Base-by-base conservation (phyloP, 176 grass and related monocot genomes). In the Phyllostachys edulis region DNA sequence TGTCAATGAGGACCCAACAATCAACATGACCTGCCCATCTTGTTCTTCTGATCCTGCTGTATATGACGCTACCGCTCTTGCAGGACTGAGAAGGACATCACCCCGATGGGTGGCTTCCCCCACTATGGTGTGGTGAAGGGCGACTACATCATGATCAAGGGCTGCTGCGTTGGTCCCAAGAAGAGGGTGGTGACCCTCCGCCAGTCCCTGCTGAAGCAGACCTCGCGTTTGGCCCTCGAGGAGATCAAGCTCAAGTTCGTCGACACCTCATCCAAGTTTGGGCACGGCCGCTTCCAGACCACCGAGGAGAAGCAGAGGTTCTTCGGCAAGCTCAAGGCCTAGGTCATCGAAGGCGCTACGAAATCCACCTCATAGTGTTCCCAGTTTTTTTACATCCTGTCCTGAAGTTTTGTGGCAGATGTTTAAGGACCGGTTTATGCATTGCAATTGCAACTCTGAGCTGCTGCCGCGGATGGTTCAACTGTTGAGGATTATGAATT, bases 1-100 rank as follows among this genome's bases (percentile, higher is more conserved):
- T 27, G 59, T 27, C 26, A 12, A 61, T 61, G 23, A 32, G 61
- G 13, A 63, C 13, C 26, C 12, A 32, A 15, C 61, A 56, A 7
- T 75, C 54, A 10, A 60, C 5, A 23, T 0, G 51, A 23, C 37
- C 55, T 14, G 3, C 32, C 32, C 16, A 34, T 51, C 15, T 50
- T 54, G 46, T 21, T 54, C 70, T 29, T 2, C 18, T 18, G 23
- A 4, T 11, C 2, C 14, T 32, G 10, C 0, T n/a, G 55, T 4
- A 17, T 49, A 12, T 71, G 42, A 67, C 18, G 1, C 12, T 0
- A 42, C 14, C 3, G 23, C 7, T 5, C 21, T 78, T 64, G 29
- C 85, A 98, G 96, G 82, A 98, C 96, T 9, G 96, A 98, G 84
- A 98, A 98, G 80, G 96, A 95, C 78, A 90, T 98, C 65, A 98